phyloP scores from a whole-genome alignment of 179 eudicot genomes.

The Spergularia azorica region DNA sequence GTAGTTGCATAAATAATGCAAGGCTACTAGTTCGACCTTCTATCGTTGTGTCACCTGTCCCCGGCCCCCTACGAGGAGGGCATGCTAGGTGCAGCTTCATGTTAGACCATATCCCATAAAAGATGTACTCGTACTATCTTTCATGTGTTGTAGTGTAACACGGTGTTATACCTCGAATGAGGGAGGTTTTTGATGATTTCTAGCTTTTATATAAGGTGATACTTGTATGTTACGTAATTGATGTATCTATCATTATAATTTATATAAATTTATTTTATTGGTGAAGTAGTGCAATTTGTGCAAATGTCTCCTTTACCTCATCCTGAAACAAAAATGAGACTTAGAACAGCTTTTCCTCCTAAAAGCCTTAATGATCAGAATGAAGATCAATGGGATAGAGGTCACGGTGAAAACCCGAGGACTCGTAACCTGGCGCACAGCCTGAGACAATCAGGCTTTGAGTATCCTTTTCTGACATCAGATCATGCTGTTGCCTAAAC shows the following conservation, averaged over 20 bases:
- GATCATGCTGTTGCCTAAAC: not conserved
- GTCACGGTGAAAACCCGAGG: slow-evolving; percentile 7
- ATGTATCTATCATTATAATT: slow-evolving; percentile 26
- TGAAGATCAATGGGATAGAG: slow-evolving; percentile 9
- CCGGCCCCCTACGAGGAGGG: no score
- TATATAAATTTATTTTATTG: slow-evolving; percentile 22
- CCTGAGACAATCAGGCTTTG: slow-evolving; percentile 22
- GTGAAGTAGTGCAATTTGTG: not conserved
- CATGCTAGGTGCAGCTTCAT: no score
- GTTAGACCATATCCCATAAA: no score
- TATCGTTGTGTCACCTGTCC: no score
- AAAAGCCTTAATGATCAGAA: not conserved
- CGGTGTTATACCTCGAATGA: not conserved
- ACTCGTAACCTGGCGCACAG: not conserved
- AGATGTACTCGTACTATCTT: not conserved
- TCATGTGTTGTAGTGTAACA: not conserved
- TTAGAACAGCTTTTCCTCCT: no score
- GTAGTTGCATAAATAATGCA: not conserved
- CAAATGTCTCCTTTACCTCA: no score
- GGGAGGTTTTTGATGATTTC: slow-evolving; percentile 28
- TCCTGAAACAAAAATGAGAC: no score
- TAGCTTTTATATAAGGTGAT: slow-evolving; percentile 20
- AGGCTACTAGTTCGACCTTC: not conserved
- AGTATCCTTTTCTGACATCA: slow-evolving; percentile 7
- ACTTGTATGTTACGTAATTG: slow-evolving; percentile 3